Conservation (phyloP, 768 basidiomycete genomes). For the Lactarius tabidus region DNA sequence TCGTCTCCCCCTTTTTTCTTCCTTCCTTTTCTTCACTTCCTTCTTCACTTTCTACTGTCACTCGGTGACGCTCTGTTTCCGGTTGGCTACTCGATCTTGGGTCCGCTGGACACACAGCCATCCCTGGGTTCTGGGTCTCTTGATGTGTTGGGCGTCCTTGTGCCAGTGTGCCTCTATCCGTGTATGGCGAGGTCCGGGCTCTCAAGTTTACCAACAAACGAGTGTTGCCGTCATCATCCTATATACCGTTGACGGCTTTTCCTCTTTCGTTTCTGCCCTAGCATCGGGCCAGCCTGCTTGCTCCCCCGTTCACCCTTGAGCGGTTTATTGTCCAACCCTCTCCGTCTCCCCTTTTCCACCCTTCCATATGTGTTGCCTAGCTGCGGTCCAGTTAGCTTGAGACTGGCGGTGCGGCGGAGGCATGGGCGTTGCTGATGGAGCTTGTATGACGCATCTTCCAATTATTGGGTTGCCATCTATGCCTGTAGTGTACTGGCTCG, state of each 20-base stretch:
- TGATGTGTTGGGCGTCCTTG: neutral
- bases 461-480: neutral
- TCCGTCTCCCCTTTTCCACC: neutral
- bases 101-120: neutral
- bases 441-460: constrained; percentile 9
- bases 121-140: constrained; percentile 11
- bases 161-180: neutral
- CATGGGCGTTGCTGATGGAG: constrained; percentile 13
- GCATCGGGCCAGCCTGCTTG: constrained; percentile 4
- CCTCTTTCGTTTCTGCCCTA: constrained; percentile 8
- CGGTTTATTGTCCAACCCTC: neutral
- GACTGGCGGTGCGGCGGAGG: neutral
- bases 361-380: constrained; percentile 14
- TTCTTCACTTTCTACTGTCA: neutral
- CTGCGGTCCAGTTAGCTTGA: neutral
- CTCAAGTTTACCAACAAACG: neutral
- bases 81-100: neutral
- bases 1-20: neutral
- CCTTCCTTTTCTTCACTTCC: neutral
- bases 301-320: neutral
- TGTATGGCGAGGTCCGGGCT: constrained; percentile 7
- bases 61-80: neutral
- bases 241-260: constrained; percentile 8
- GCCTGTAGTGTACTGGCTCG: neutral
- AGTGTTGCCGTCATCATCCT: constrained; percentile 12